phyloP scores from a whole-genome alignment of 1,284 basidiomycete species.

The Trichosporon asahii region DNA sequence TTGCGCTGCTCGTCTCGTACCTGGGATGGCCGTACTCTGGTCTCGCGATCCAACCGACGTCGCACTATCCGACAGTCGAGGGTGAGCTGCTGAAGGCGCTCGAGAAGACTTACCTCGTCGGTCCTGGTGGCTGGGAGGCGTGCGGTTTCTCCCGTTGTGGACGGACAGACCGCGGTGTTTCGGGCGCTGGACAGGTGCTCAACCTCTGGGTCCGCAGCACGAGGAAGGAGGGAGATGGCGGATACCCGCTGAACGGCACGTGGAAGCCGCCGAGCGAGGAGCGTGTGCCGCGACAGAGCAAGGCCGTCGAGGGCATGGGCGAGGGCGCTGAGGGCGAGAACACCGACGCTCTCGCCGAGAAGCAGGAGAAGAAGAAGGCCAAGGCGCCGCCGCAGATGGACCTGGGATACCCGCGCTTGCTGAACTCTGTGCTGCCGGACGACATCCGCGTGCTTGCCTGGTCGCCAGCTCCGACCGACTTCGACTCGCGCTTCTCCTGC shows the following conservation, averaged over 20 bases:
- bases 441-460: slow-evolving; percentile 91
- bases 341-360: slow-evolving; percentile 12
- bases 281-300: slow-evolving; percentile 12
- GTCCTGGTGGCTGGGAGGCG: slow-evolving; percentile 67
- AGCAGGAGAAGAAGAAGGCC: slow-evolving; percentile 6
- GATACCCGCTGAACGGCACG: slow-evolving; percentile 29
- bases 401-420: slow-evolving; percentile 70
- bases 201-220: slow-evolving; percentile 80
- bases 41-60: slow-evolving; percentile 68
- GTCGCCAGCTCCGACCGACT: slow-evolving; percentile 77
- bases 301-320: neutral
- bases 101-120: slow-evolving; percentile 69
- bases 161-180: slow-evolving; percentile 91
- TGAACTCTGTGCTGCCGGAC: slow-evolving; percentile 86
- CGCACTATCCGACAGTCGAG: slow-evolving; percentile 82
- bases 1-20: slow-evolving; percentile 88
- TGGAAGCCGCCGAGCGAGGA: slow-evolving; percentile 25
- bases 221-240: slow-evolving; percentile 35
- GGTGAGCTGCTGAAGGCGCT: slow-evolving; percentile 79
- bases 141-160: slow-evolving; percentile 91
- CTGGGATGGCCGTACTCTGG: slow-evolving; percentile 90
- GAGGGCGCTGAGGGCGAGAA: neutral
- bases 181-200: slow-evolving; percentile 89
- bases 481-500: slow-evolving; percentile 88
- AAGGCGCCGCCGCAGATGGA: slow-evolving; percentile 54